These are phyloP conservation scores for Pulveroboletus sp. DNA, from an alignment of 768 basidiomycete species.

Conservation along the genomic window DNA sequence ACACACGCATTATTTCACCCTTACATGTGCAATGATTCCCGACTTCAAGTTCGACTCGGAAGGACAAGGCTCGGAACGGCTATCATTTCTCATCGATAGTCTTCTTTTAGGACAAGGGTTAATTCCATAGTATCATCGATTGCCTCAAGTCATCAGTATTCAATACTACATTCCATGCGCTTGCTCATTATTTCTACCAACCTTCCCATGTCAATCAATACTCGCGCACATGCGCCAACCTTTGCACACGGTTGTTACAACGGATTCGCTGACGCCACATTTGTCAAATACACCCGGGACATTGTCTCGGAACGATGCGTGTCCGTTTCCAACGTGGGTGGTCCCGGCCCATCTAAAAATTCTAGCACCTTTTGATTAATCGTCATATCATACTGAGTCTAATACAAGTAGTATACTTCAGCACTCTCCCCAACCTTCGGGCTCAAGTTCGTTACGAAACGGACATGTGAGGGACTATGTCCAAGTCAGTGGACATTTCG, in stretches of 20 bases:
- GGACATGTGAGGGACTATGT: constrained; percentile 39
- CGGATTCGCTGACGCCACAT: constrained; percentile 3
- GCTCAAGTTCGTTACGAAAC: constrained; percentile 20
- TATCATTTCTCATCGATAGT: too few relatives aligned
- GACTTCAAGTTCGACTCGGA: too few relatives aligned
- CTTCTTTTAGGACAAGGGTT: too few relatives aligned
- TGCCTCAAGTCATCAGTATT: too few relatives aligned
- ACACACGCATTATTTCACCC: too few relatives aligned
- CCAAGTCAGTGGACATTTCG: constrained; percentile 39
- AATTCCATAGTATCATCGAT: too few relatives aligned
- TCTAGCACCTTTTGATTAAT: constrained; percentile 36
- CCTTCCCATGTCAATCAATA: too few relatives aligned
- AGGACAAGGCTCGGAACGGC: too few relatives aligned
- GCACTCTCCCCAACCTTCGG: constrained; percentile 37
- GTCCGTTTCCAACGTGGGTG: constrained; percentile 39
- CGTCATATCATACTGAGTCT: constrained; percentile 42
- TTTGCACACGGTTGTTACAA: not conserved
- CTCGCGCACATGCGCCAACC: too few relatives aligned
- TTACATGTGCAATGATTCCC: too few relatives aligned
- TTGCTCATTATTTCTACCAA: too few relatives aligned
- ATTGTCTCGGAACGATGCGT: constrained; percentile 43
- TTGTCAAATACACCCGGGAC: constrained; percentile 29
- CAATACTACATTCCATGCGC: too few relatives aligned
- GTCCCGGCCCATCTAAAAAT: constrained; percentile 35
- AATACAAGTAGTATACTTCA: constrained; percentile 35